phyloP scores from a whole-genome alignment of 768 basidiomycete species.

The Scleroderma bovista region DNA sequence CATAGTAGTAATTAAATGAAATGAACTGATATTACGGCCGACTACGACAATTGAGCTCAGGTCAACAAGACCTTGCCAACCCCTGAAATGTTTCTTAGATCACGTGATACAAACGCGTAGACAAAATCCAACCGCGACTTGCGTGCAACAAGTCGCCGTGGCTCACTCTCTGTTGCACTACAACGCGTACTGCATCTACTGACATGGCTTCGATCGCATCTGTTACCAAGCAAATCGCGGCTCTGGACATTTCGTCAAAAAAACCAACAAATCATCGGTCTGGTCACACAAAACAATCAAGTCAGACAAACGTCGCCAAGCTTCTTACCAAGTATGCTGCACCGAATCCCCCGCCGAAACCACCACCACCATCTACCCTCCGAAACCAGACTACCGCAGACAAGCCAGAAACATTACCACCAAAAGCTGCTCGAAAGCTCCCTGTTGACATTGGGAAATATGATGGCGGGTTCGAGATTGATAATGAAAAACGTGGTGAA shows the following conservation, averaged over 20 bases:
- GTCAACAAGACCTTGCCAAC: no score
- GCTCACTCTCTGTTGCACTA: background rate
- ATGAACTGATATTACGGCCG: no score
- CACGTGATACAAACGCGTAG: constrained; percentile 28
- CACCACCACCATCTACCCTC: constrained; percentile 36
- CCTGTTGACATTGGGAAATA: constrained; percentile 80
- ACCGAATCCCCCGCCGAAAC: constrained; percentile 41
- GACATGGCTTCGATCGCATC: constrained; percentile 44
- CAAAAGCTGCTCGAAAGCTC: constrained; percentile 17
- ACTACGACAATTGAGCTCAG: no score
- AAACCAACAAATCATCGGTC: constrained; percentile 36
- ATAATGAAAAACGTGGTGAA: constrained; percentile 77
- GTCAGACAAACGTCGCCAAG: constrained; percentile 60
- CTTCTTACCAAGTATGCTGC: constrained; percentile 71
- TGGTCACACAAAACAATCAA: constrained; percentile 46
- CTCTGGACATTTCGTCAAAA: constrained; percentile 57
- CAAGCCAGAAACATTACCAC: constrained; percentile 16
- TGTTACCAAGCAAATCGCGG: constrained; percentile 63
- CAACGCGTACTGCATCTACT: background rate
- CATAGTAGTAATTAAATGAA: no score
- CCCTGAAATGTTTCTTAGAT: background rate
- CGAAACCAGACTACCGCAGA: constrained; percentile 32
- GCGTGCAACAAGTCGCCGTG: background rate
- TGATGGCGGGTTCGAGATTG: constrained; percentile 94
- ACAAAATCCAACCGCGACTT: constrained; percentile 7